Evolutionary conservation across 1,284 basidiomycete species (phyloP).

Genomic region (Microstroma glucosiphilum): DNA sequence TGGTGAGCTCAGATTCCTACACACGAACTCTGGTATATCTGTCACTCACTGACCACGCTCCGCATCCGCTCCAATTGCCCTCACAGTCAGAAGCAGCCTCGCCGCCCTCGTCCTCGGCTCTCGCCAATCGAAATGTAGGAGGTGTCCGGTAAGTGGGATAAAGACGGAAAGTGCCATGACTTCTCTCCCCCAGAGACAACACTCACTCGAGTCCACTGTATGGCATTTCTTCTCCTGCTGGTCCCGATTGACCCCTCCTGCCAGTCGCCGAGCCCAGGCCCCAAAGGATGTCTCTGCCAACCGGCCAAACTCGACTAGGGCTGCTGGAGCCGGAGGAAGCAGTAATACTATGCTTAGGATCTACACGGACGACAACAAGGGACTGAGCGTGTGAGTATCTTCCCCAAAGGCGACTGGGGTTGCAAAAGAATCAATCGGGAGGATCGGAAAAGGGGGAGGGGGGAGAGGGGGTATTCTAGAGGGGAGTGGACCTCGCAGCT

Average conservation of each 20-base stretch:
- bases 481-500: too few relatives aligned
- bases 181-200: neutral
- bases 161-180: neutral
- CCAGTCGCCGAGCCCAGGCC: slow-evolving; percentile 63
- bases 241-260: neutral
- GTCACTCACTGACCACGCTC: too few relatives aligned
- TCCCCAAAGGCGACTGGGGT: too few relatives aligned
- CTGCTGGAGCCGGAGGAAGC: slow-evolving; percentile 91
- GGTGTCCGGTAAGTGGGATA: slow-evolving; percentile 3
- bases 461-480: too few relatives aligned
- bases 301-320: slow-evolving; percentile 78
- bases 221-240: neutral
- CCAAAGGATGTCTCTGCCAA: slow-evolving; percentile 57
- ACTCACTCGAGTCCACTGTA: neutral
- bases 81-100: too few relatives aligned
- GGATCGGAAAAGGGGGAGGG: slow-evolving; percentile 3
- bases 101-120: neutral
- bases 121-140: slow-evolving; percentile 5
- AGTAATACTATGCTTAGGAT: slow-evolving; percentile 97
- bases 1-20: too few relatives aligned
- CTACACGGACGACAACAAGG: slow-evolving; percentile 89
- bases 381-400: slow-evolving; percentile 82
- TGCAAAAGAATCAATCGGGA: neutral
- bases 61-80: too few relatives aligned
- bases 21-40: too few relatives aligned